A percentile compares a stretch with the other conserved stretches of the same genome.
These are phyloP conservation scores for Schizochytrium sp. DNA, from an alignment of 108 stramenopile species.

Conservation along the genomic window DNA sequence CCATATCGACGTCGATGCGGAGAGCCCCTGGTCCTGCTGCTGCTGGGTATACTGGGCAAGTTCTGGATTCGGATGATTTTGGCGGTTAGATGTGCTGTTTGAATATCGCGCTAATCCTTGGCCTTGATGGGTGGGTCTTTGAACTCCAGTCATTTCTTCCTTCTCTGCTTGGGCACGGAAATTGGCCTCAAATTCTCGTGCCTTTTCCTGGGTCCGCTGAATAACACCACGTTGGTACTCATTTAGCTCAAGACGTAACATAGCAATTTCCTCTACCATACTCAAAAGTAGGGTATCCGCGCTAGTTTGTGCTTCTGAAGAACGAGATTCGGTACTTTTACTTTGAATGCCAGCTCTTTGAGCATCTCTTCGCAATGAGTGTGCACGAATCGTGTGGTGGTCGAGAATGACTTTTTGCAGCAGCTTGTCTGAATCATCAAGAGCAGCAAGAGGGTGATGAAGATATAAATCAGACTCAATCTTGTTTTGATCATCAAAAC, in stretches of 20 bases:
- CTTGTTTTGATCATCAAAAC: conserved; percentile 27
- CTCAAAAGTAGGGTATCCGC: not conserved
- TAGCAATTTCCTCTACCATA: not conserved
- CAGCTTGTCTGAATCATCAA: conserved; percentile 34
- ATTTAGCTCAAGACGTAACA: conserved; percentile 24
- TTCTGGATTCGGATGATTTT: too few species aligned
- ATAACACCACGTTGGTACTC: conserved; percentile 57
- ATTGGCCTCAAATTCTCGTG: not conserved
- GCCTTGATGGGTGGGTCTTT: too few species aligned
- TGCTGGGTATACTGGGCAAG: too few species aligned
- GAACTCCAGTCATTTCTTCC: too few species aligned
- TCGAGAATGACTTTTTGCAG: conserved; percentile 7
- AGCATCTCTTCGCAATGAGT: not conserved
- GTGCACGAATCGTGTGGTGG: not conserved
- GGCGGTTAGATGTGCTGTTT: too few species aligned
- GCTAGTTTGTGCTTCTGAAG: not conserved
- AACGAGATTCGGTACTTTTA: not conserved
- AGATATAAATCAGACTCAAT: conserved; percentile 33
- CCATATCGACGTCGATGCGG: too few species aligned
- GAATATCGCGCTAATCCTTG: too few species aligned
- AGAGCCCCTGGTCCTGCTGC: too few species aligned
- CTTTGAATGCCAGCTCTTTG: not conserved
- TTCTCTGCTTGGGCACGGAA: not conserved
- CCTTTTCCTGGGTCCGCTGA: conserved; percentile 33
- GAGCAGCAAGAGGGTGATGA: not conserved